Evolutionary conservation across 306 rosid genomes (phyloP).

Genomic region (Prinsepia uniflora): DNA sequence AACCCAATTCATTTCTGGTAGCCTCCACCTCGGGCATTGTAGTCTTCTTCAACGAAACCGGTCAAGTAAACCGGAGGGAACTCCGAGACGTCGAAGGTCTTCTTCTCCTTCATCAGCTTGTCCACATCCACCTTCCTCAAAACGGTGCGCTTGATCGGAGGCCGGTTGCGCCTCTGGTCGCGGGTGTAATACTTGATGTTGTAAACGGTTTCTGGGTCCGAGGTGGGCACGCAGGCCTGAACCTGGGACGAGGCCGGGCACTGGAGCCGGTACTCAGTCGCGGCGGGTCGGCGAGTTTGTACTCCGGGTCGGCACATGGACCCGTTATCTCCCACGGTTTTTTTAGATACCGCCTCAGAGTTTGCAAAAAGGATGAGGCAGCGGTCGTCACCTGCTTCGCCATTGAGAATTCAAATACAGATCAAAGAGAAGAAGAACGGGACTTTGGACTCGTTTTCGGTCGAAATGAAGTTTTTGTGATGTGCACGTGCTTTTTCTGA

Average conservation of each 20-base stretch:
- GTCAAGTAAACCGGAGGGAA: conserved; percentile 75
- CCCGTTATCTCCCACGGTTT: conserved; percentile 98
- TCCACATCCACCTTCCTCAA: conserved; percentile 61
- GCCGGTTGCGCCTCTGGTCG: conserved; percentile 96
- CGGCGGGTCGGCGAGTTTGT: conserved; percentile 50
- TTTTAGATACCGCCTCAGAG: conserved; percentile 68
- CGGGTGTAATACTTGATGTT: conserved; percentile 80
- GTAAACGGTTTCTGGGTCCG: conserved; percentile 79
- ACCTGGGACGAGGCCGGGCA: conserved; percentile 69
- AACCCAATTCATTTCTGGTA: conserved; percentile 46
- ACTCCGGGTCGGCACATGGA: conserved; percentile 76
- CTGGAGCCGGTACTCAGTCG: conserved; percentile 63
- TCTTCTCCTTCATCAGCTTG: conserved; percentile 54
- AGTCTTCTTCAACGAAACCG: conserved; percentile 52
- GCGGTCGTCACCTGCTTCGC: conserved; percentile 29
- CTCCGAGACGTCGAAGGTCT: conserved; percentile 42
- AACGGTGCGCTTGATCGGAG: conserved; percentile 64
- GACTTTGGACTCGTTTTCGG: background rate
- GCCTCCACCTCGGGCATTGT: conserved; percentile 76
- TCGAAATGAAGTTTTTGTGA: background rate
- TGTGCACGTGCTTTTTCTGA: background rate
- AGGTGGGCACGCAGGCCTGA: conserved; percentile 48
- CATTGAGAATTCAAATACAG: conserved; percentile 19
- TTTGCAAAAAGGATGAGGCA: conserved; percentile 34
- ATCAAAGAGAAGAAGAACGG: no score